These are phyloP conservation scores for Pouteria glomerata DNA, from an alignment of 148 eudicot genomes.

Conservation along the genomic window DNA sequence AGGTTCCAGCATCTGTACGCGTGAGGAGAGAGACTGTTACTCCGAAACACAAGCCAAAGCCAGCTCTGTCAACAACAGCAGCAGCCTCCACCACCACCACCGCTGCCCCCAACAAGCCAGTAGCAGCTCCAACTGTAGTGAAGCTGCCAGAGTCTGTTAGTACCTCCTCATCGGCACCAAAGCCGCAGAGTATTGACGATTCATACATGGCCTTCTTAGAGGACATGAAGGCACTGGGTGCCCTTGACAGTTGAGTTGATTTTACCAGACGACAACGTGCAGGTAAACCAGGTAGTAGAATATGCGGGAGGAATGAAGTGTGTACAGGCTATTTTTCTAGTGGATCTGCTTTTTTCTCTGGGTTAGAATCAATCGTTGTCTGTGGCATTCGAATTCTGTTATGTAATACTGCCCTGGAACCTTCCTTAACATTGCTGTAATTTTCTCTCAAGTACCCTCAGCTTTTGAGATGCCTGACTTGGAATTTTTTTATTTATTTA, in stretches of 20 bases:
- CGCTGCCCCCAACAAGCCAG: constrained; percentile 26
- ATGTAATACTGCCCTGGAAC: not conserved
- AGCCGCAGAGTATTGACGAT: constrained; percentile 77
- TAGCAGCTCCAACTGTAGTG: constrained; percentile 29
- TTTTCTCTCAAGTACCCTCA: not conserved
- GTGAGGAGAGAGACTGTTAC: constrained; percentile 80
- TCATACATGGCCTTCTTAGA: constrained; percentile 90
- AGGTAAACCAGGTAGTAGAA: not conserved
- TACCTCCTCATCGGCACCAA: constrained; percentile 50
- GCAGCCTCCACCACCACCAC: no score
- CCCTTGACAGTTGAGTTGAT: constrained; percentile 68
- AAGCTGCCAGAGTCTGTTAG: constrained; percentile 42
- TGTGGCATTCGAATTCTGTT: not conserved
- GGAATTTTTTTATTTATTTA: not conserved
- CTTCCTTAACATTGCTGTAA: not conserved
- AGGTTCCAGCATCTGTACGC: constrained; percentile 99
- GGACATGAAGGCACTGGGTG: constrained; percentile 98
- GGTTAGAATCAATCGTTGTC: not conserved
- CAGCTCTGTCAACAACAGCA: constrained; percentile 31
- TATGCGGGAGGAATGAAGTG: not conserved
- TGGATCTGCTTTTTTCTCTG: not conserved
- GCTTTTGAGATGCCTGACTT: not conserved
- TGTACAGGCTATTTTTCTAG: constrained; percentile 5
- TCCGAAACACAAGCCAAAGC: constrained; percentile 76
- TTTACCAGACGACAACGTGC: not conserved